Evolutionary conservation across 495 filamentous ascomycete genomes (phyloP).

Genomic region (Aspergillus indologenus): DNA sequence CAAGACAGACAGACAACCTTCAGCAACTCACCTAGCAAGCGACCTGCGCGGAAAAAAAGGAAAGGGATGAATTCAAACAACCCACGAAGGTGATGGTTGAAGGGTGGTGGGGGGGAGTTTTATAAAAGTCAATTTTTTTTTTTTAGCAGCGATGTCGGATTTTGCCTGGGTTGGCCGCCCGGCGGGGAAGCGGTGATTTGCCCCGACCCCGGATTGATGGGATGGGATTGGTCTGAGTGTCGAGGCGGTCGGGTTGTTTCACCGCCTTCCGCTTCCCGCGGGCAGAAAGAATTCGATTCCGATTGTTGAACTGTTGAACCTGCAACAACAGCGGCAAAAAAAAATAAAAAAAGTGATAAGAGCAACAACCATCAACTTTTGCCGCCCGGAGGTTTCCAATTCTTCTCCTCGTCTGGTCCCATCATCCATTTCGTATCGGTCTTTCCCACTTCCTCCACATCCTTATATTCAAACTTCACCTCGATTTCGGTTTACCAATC

Average conservation of each 20-base stretch:
- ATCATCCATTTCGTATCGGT: too few species aligned
- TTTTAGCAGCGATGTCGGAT: background rate
- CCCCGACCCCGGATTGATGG: background rate
- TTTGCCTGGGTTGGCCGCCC: background rate
- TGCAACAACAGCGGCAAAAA: too few species aligned
- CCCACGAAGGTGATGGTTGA: background rate
- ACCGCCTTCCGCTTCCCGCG: background rate
- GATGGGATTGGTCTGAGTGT: background rate
- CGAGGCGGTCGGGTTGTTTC: background rate
- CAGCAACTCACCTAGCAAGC: background rate
- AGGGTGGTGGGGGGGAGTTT: too few species aligned
- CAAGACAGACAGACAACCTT: too few species aligned
- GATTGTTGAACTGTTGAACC: too few species aligned
- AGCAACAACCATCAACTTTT: too few species aligned
- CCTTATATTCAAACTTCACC: too few species aligned
- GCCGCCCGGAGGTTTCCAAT: too few species aligned
- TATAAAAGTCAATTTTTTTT: background rate
- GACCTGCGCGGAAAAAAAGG: background rate
- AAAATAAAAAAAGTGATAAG: too few species aligned
- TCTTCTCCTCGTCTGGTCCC: too few species aligned
- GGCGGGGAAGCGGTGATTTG: background rate
- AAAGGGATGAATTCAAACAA: background rate
- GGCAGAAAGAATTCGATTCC: too few species aligned
- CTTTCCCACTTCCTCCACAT: too few species aligned
- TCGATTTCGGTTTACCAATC: background rate